These are phyloP conservation scores for Chytriomyces confervae DNA, from an alignment of 192 early-diverging fungal species.

Conservation along the genomic window DNA sequence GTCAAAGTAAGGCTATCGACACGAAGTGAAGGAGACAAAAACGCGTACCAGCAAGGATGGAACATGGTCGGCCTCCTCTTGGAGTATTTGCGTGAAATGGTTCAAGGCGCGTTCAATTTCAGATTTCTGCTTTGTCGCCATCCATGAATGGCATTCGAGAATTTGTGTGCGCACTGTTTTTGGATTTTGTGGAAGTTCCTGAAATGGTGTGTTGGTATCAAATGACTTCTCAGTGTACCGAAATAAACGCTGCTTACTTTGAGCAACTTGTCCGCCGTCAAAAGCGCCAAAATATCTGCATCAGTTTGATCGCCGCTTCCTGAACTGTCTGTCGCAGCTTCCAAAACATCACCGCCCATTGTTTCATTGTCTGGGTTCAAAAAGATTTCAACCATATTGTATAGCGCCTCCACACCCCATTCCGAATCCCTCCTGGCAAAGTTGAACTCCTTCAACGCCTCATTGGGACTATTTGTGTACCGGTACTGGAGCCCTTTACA, in stretches of 20 bases:
- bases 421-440: constrained; percentile 49
- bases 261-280: constrained; percentile 61
- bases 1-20: not conserved
- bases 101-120: constrained; percentile 58
- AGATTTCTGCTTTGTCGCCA: constrained; percentile 59
- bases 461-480: constrained; percentile 56
- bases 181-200: constrained; percentile 54
- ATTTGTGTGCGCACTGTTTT: constrained; percentile 50
- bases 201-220: not conserved
- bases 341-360: constrained; percentile 58
- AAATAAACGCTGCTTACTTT: constrained; percentile 39
- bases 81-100: constrained; percentile 53
- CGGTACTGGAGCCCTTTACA: constrained; percentile 59
- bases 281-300: constrained; percentile 53
- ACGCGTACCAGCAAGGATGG: constrained; percentile 51
- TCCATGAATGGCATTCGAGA: constrained; percentile 54
- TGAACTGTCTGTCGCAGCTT: constrained; percentile 36
- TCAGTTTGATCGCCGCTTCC: constrained; percentile 39
- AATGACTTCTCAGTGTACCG: not conserved
- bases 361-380: constrained; percentile 65
- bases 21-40: not conserved
- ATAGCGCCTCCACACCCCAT: constrained; percentile 52
- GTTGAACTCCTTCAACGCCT: constrained; percentile 60
- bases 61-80: constrained; percentile 57
- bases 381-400: constrained; percentile 63